Percentiles rank a stretch among this genome's conserved stretches.
These are phyloP conservation scores for Kodamaea hsintzibuensis DNA, from an alignment of 805 yeast species.

Conservation along the genomic window DNA sequence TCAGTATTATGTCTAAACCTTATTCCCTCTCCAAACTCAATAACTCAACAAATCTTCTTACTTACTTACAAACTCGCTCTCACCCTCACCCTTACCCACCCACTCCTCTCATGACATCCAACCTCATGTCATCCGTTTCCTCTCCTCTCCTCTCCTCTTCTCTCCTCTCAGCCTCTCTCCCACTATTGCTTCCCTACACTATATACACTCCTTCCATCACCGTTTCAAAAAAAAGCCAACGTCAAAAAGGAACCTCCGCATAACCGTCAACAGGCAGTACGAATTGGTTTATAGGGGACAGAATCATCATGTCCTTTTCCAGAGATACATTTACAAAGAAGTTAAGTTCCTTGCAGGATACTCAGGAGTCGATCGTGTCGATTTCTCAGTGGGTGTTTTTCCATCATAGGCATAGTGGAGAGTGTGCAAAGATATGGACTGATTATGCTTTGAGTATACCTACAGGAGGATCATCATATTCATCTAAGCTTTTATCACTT, in stretches of 20 bases:
- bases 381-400: constrained; percentile 74
- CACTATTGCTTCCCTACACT: not conserved
- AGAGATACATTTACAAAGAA: constrained; percentile 50
- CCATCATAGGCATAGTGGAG: constrained; percentile 58
- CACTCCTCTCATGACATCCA: too few species aligned
- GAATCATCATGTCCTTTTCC: constrained; percentile 47
- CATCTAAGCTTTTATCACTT: constrained; percentile 51
- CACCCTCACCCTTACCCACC: too few species aligned
- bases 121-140: too few species aligned
- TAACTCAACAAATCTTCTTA: too few species aligned
- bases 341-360: constrained; percentile 50
- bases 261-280: not conserved
- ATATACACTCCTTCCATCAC: not conserved
- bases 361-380: constrained; percentile 74
- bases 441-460: constrained; percentile 26
- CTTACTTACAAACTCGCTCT: too few species aligned
- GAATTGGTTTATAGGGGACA: not conserved
- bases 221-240: not conserved
- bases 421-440: constrained; percentile 57
- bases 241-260: not conserved
- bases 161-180: not conserved
- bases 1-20: too few species aligned
- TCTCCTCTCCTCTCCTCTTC: not conserved
- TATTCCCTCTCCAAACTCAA: too few species aligned
- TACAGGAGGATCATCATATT: constrained; percentile 10